These are phyloP conservation scores for Cochliopodium minus DNA, from an alignment of 208 protist species.

Conservation along the genomic window DNA sequence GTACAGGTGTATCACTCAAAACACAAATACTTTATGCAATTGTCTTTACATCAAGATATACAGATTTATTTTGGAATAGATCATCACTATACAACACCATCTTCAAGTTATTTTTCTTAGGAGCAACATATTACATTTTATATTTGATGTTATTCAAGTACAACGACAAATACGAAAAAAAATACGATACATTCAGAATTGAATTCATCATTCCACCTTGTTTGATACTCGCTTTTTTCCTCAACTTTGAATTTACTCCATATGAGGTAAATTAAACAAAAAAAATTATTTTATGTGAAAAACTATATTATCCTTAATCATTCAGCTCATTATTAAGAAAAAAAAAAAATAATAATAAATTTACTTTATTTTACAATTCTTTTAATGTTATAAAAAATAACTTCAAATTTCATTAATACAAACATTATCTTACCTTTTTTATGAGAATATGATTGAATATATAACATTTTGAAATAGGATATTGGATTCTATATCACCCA, in stretches of 20 bases:
- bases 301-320: neutral
- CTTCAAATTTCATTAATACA: no score
- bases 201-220: conserved; percentile 13
- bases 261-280: conserved; percentile 5
- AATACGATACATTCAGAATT: conserved; percentile 44
- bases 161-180: conserved; percentile 58
- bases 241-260: conserved; percentile 11
- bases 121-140: conserved; percentile 55
- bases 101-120: conserved; percentile 82
- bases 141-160: conserved; percentile 65
- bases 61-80: conserved; percentile 55
- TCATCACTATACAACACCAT: conserved; percentile 65
- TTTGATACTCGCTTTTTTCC: conserved; percentile 12
- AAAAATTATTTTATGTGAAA: neutral
- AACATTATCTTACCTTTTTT: conserved; percentile 52
- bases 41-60: conserved; percentile 74
- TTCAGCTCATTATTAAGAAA: conserved; percentile 64
- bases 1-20: conserved; percentile 73
- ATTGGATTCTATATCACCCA: neutral
- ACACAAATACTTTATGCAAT: conserved; percentile 71
- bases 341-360: no score
- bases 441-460: neutral
- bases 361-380: no score
- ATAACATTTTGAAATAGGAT: neutral
- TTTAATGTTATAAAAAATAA: no score